A percentile compares a stretch with the other conserved stretches of the same genome.
phyloP scores from a whole-genome alignment of 768 basidiomycete species.

The Termitomyces heimii region DNA sequence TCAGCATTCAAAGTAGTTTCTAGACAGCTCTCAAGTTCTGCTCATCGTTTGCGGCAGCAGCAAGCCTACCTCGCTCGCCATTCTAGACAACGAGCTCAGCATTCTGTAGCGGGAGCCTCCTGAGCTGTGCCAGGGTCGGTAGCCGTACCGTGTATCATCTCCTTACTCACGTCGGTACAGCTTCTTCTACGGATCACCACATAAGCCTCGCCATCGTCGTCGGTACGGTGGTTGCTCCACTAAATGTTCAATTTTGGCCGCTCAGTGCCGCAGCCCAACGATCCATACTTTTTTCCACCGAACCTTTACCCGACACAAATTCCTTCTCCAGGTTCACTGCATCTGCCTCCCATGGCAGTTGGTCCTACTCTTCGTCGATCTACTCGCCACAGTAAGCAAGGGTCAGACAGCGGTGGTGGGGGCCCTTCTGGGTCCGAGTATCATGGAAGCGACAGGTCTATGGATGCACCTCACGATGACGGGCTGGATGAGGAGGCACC shows the following conservation, averaged over 20 bases:
- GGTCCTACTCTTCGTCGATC: constrained; percentile 25
- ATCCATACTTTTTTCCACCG: constrained; percentile 4
- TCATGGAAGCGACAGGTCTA: constrained; percentile 40
- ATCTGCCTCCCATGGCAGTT: constrained; percentile 19
- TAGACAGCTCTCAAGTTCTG: constrained; percentile 8
- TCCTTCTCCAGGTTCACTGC: constrained; percentile 17
- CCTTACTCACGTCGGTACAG: not conserved
- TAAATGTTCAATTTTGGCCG: constrained; percentile 6
- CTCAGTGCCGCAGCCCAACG: not conserved
- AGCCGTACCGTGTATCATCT: not conserved
- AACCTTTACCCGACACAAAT: constrained; percentile 3
- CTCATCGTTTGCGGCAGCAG: constrained; percentile 6
- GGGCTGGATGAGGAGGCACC: constrained; percentile 21
- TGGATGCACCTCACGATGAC: constrained; percentile 22
- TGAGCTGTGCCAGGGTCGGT: not conserved
- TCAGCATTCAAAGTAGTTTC: constrained; percentile 7
- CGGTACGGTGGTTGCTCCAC: constrained; percentile 1
- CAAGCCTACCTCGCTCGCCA: not conserved
- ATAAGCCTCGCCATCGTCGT: constrained; percentile 4
- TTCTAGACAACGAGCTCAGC: constrained; percentile 2
- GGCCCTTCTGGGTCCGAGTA: constrained; percentile 45
- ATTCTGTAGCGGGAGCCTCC: not conserved
- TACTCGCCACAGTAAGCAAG: constrained; percentile 18
- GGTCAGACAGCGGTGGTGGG: constrained; percentile 22
- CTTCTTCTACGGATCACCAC: not conserved